A percentile compares a stretch with the other conserved stretches of the same genome.
Evolutionary conservation across 176 grass and related monocot genomes (phyloP).

Genomic region (Secale cereale): DNA sequence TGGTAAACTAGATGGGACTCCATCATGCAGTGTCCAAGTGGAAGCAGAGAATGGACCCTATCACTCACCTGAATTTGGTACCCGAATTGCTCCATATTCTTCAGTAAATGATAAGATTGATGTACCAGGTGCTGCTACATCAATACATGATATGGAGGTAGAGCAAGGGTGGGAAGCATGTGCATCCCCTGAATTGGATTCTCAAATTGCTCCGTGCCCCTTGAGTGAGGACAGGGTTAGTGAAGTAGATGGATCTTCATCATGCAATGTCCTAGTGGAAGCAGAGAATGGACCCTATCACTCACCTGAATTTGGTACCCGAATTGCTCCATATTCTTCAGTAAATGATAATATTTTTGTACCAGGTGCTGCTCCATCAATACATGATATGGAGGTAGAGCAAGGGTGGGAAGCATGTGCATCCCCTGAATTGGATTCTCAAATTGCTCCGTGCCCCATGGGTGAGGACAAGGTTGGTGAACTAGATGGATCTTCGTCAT

Average conservation of each 20-base stretch:
- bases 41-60: slow-evolving; percentile 14
- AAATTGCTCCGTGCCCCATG: neutral
- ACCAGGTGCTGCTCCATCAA: slow-evolving; percentile 8
- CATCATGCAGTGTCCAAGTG: neutral
- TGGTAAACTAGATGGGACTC: slow-evolving; percentile 13
- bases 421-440: slow-evolving; percentile 20
- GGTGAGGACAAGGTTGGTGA: slow-evolving; percentile 20
- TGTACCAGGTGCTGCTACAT: no score
- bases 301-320: neutral
- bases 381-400: neutral
- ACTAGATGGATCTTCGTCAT: slow-evolving; percentile 14
- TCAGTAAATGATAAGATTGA: neutral
- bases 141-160: neutral
- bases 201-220: slow-evolving; percentile 3
- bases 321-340: neutral
- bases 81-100: neutral
- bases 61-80: neutral
- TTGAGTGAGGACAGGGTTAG: slow-evolving; percentile 13
- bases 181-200: slow-evolving; percentile 13
- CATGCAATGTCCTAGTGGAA: slow-evolving; percentile 6
- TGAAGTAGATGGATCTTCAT: slow-evolving; percentile 18
- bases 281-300: slow-evolving; percentile 6
- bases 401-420: slow-evolving; percentile 25
- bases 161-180: slow-evolving; percentile 27
- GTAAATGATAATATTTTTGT: slow-evolving; percentile 13